Evolutionary conservation across 805 yeast genomes (phyloP), one percentile per base, ranked within the genome.

Genomic region (Candida incommunis): DNA sequence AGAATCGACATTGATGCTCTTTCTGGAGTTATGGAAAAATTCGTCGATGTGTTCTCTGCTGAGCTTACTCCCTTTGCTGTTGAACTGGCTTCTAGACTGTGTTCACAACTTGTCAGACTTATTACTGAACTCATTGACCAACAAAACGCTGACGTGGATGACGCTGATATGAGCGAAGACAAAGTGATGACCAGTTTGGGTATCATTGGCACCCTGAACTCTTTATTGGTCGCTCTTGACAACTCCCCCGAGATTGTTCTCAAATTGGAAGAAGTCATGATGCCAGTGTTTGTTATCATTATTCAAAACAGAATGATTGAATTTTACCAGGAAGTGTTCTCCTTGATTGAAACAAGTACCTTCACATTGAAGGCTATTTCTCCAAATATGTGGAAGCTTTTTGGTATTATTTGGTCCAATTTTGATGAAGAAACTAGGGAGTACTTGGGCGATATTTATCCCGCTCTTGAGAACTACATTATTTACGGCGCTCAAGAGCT

Each of bases 1-100:
- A 78, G 79, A 47, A 76, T 88, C 51, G 98, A 90, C 55, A 78
- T 82, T 47, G 98, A 92, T 57, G 75, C 87, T 1, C 72, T 92
- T 23, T 77, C 94, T 21, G 82, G 81, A 22, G 95, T 90, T 4
- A 86, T 90, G 81, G 97, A 90, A 67, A 96, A 88, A 55, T 81
- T 92, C 59, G 96, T 90, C 24, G 96, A 88, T 57, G 76, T 75
- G 47, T 92, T 82, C 62, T 73, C 94, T 3, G 83, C 80, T 51
- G 94, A 90, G 62, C 69, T 90, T 53, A 92, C 87, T 49, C 97
- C 98, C 16, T 90, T 84, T 61, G 90, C 94, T 31, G 69, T 76
- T n/a, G 80, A 81, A 47, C 63, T 82, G 45, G 75, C 77, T 59
- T 63, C 52, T 22, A 66, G 66, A 49, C 49, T 68, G 53, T 79